Evolutionary conservation across 75 land plant species (phyloP), one percentile per base, ranked within the genome.

Genomic region (Cupressus sempervirens): DNA sequence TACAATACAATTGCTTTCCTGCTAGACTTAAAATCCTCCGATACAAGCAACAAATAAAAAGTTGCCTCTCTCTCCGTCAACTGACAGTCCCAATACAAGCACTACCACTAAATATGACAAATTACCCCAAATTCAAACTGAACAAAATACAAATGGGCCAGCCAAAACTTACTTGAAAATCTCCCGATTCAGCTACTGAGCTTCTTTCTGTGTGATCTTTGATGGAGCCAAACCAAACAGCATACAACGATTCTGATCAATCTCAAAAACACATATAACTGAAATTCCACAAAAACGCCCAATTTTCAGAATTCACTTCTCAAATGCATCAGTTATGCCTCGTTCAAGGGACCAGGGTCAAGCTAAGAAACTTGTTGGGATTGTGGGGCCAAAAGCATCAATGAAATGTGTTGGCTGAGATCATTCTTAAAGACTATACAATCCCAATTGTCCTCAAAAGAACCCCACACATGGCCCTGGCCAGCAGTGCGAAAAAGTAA

Each of bases 131-230:
- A 70, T 35, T 35, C 74, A 32, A 35, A 70, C 74, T 30, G 32
- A 32, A 70, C 32, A 9, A 70, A 70, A 29, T 70, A 70, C 74
- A 30, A 70, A 70, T 3, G 32, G 74, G 74, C 74, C 74, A 70
- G 74, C 32, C 74, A 70, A 70, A 70, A 70, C 74, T 70, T 70
- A 70, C 74, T 32, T 70, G 74, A 70, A 70, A 70, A 29, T 32
- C 3, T 70, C 35, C 32, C 2, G 32, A 32, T 70, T 30, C 67
- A 62, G 67, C 67, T 62, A 62, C 6, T 70, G 74, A 50, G 35
- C 74, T 32, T 70, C 74, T 70, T 32, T 70, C 74, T 70, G 74
- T 30, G 14, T 70, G 74, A 70, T 70, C 74, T 11, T 70, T 29
- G 32, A 30, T 30, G 35, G 35, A 29, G 11, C 74, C 34, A 12